Evolutionary conservation across 371 early-diverging fungal species (phyloP).

Genomic region (Mucor racemosus): DNA sequence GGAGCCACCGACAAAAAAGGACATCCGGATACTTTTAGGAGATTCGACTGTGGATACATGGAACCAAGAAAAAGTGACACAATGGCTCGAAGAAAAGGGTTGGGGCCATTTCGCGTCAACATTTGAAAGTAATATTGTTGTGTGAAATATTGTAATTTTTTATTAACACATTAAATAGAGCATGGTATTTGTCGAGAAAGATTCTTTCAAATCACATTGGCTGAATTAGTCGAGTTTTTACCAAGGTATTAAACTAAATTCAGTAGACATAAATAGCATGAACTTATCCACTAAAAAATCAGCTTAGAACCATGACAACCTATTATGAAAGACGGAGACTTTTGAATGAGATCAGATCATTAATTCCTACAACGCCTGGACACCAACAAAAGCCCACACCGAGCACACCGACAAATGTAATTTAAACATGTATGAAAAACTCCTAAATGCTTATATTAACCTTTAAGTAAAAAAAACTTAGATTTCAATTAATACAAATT

Average conservation of each 20-base stretch:
- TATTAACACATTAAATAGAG: slow-evolving; percentile 25
- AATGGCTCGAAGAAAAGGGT: slow-evolving; percentile 50
- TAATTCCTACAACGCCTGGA: slow-evolving; percentile 22
- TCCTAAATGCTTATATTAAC: background rate
- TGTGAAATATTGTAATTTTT: background rate
- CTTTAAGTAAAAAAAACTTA: slow-evolving; percentile 2
- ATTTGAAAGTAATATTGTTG: slow-evolving; percentile 45
- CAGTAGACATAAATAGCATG: background rate
- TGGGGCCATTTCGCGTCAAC: slow-evolving; percentile 47
- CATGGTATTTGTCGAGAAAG: slow-evolving; percentile 40
- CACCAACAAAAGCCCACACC: slow-evolving; percentile 11
- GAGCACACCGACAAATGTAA: slow-evolving; percentile 24
- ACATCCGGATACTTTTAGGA: slow-evolving; percentile 8
- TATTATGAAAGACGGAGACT: slow-evolving; percentile 55
- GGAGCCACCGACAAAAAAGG: slow-evolving; percentile 6
- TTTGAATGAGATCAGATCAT: slow-evolving; percentile 48
- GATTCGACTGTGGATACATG: slow-evolving; percentile 29
- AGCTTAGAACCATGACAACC: slow-evolving; percentile 39
- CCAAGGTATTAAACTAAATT: slow-evolving; percentile 33
- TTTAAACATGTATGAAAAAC: background rate
- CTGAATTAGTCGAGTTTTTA: slow-evolving; percentile 44
- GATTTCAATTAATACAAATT: slow-evolving; percentile 35
- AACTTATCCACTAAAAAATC: background rate
- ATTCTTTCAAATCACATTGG: slow-evolving; percentile 48
- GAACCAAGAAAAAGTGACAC: slow-evolving; percentile 43